Evolutionary conservation across 2,329 filamentous ascomycete species (phyloP).

Genomic region (Aurifilum marmelostoma): DNA sequence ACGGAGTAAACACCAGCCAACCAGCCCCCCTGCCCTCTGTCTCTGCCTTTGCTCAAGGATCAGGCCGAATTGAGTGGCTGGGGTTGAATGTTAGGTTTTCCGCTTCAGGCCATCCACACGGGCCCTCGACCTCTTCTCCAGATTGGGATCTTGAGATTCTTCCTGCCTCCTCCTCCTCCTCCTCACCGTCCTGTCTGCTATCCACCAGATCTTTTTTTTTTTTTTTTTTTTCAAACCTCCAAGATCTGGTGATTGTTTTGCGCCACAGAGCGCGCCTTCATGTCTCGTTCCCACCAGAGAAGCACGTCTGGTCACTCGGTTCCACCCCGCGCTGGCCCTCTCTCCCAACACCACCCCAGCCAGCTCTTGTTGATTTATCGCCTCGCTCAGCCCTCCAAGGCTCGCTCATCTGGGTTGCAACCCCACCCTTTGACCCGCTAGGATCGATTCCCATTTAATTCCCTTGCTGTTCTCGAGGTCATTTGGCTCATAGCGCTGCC

Average conservation of each 20-base stretch:
- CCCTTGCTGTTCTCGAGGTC: conserved; percentile 13
- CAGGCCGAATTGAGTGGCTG: conserved; percentile 21
- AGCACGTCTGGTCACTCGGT: conserved; percentile 18
- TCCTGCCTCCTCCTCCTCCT: conserved; percentile 8
- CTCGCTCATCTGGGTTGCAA: background rate
- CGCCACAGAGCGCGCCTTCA: conserved; percentile 23
- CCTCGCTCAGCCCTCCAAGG: conserved; percentile 20
- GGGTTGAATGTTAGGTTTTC: conserved; percentile 4
- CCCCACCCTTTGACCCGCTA: conserved; percentile 25
- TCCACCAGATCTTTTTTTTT: background rate
- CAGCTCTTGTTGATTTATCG: conserved; percentile 20
- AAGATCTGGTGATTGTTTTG: conserved; percentile 3
- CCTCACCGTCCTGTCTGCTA: background rate
- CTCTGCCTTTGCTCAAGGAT: conserved; percentile 14
- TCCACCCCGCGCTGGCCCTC: conserved; percentile 11
- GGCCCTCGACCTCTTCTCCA: conserved; percentile 1
- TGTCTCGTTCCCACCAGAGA: conserved; percentile 10
- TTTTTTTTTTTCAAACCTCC: background rate
- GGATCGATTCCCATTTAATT: conserved; percentile 22
- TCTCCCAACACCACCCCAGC: background rate
- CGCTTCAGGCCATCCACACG: conserved; percentile 6
- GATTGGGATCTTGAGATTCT: background rate
- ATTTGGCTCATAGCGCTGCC: conserved; percentile 11
- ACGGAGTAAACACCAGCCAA: conserved; percentile 19
- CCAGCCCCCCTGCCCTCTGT: conserved; percentile 10